These are phyloP conservation scores for Trichoderma gamsii DNA, from an alignment of 495 filamentous ascomycete genomes.

Conservation along the genomic window DNA sequence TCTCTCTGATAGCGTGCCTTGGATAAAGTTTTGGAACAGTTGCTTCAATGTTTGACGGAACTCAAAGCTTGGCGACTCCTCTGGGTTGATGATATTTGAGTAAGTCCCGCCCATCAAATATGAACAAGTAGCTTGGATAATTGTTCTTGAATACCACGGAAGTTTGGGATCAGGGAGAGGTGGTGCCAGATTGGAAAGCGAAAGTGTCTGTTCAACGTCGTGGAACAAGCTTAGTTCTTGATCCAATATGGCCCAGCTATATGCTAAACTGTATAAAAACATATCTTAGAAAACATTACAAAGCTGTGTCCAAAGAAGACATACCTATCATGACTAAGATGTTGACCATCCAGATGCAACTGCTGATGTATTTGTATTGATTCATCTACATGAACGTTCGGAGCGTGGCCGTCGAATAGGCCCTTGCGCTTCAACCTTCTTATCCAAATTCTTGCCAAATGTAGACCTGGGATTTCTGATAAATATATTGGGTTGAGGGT, in stretches of 20 bases:
- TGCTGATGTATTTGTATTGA: neutral
- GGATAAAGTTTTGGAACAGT: slow-evolving; percentile 51
- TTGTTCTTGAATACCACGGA: slow-evolving; percentile 37
- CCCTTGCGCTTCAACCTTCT: neutral
- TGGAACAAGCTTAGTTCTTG: slow-evolving; percentile 60
- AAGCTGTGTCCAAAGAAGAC: slow-evolving; percentile 17
- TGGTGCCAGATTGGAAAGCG: slow-evolving; percentile 50
- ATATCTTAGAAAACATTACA: slow-evolving; percentile 9
- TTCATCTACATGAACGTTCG: neutral
- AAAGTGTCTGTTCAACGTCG: slow-evolving; percentile 51
- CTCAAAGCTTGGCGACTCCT: neutral
- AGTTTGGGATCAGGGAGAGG: slow-evolving; percentile 52
- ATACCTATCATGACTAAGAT: neutral
- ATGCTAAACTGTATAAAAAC: slow-evolving; percentile 45
- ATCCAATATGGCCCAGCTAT: slow-evolving; percentile 62
- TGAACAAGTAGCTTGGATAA: neutral
- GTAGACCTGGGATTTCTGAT: neutral
- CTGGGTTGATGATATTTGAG: neutral
- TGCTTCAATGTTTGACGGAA: slow-evolving; percentile 47
- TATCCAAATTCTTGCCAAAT: neutral
- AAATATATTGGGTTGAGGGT: no score
- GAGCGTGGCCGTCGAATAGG: neutral
- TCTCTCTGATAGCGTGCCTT: slow-evolving; percentile 34
- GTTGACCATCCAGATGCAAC: neutral
- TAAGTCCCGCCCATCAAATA: neutral